Evolutionary conservation across 371 early-diverging fungal genomes (phyloP).

Genomic region (Rhizopus sp.): DNA sequence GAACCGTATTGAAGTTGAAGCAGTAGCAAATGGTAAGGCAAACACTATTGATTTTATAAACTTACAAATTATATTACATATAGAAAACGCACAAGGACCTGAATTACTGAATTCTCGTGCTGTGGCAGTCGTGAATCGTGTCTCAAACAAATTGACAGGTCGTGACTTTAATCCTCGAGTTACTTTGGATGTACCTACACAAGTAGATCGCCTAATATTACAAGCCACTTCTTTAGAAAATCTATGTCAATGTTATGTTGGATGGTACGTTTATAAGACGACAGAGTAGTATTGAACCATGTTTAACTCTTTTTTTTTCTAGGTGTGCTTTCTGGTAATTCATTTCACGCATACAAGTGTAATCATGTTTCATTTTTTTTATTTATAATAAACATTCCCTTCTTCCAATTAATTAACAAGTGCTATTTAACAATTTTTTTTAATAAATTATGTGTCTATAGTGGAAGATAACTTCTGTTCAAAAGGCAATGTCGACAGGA

Average conservation of each 20-base stretch:
- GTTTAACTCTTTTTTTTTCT: background rate
- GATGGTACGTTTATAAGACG: constrained; percentile 81
- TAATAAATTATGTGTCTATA: too few species aligned
- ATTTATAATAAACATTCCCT: too few species aligned
- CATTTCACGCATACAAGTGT: background rate
- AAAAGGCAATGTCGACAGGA: too few species aligned
- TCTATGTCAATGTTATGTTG: constrained; percentile 93
- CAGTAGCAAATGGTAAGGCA: constrained; percentile 48
- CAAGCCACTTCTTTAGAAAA: constrained; percentile 96
- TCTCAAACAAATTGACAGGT: constrained; percentile 85
- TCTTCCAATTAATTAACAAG: too few species aligned
- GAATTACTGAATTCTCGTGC: constrained; percentile 60
- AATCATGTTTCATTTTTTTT: background rate
- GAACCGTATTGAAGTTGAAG: constrained; percentile 51
- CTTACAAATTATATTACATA: background rate
- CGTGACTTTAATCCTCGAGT: constrained; percentile 88
- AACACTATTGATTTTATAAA: background rate
- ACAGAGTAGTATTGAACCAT: background rate
- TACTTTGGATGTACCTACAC: constrained; percentile 82
- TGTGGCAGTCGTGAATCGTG: constrained; percentile 61
- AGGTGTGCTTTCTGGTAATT: constrained; percentile 22
- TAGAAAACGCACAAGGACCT: constrained; percentile 50
- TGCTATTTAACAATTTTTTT: too few species aligned
- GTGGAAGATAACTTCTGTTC: too few species aligned
- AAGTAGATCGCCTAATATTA: constrained; percentile 92